A percentile compares a stretch with the other conserved stretches of the same genome.
Conservation (phyloP, 1,284 basidiomycete species). For the Rhodotorula sp. region DNA sequence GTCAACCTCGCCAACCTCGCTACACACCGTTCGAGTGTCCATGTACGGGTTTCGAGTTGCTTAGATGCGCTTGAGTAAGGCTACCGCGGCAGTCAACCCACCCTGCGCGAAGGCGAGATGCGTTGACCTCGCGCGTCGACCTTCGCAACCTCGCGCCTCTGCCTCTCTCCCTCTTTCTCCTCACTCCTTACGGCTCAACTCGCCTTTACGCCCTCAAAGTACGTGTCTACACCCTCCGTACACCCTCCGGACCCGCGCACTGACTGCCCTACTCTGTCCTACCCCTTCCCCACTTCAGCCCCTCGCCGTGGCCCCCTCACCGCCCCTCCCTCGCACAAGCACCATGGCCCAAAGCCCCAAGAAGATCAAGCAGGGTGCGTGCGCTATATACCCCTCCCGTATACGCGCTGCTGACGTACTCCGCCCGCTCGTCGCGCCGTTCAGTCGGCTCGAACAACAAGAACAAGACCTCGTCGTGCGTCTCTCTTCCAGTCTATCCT, state of each 20-base stretch:
- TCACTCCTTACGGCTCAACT: not conserved
- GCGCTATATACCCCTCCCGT: not conserved
- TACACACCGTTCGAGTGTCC: too few species aligned
- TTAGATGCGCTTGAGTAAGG: too few species aligned
- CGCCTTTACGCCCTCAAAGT: not conserved
- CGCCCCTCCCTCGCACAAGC: not conserved
- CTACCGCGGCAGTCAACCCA: too few species aligned
- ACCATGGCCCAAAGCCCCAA: not conserved
- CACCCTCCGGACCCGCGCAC: not conserved
- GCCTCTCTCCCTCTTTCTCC: constrained; percentile 1
- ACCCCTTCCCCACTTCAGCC: not conserved
- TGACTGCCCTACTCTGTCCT: not conserved
- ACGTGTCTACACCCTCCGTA: not conserved
- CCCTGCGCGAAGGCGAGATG: too few species aligned
- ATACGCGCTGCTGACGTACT: not conserved
- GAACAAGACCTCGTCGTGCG: too few species aligned
- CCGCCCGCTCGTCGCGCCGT: not conserved
- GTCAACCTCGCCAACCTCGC: too few species aligned
- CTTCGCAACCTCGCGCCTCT: too few species aligned
- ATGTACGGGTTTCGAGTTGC: too few species aligned
- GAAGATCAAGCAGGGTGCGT: not conserved
- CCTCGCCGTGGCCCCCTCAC: not conserved
- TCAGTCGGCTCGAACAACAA: not conserved
- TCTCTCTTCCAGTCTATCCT: not conserved
- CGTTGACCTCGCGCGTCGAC: not conserved